A percentile compares a stretch with the other conserved stretches of the same genome.
phyloP scores from a whole-genome alignment of 805 yeast genomes.

The Pichia exigua region DNA sequence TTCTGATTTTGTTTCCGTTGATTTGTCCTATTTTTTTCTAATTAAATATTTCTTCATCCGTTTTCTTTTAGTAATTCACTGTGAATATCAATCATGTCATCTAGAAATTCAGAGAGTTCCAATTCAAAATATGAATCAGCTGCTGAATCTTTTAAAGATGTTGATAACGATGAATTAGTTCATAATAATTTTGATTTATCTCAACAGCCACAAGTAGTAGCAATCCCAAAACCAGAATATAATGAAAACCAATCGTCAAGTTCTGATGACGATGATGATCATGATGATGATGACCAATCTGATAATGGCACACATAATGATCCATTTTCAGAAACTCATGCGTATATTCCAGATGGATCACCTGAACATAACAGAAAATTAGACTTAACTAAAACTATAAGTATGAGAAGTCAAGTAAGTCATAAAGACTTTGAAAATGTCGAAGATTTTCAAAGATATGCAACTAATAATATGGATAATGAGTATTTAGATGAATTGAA shows the following conservation, averaged over 20 bases:
- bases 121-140: conserved; percentile 9
- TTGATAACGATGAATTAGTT: not conserved
- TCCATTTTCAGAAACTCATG: not conserved
- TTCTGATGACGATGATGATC: not conserved
- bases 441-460: conserved; percentile 1
- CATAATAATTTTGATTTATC: not conserved
- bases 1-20: too few relatives aligned
- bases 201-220: not conserved
- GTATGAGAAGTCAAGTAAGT: not conserved
- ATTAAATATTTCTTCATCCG: not conserved
- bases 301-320: not conserved
- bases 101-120: conserved; percentile 3
- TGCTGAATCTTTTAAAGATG: conserved; percentile 4
- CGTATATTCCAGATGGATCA: not conserved
- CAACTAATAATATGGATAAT: not conserved
- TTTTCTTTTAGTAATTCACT: not conserved
- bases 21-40: too few relatives aligned
- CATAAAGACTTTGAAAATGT: not conserved
- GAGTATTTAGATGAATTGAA: conserved; percentile 19
- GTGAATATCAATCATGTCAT: not conserved
- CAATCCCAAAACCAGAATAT: not conserved
- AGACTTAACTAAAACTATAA: conserved; percentile 3
- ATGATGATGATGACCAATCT: not conserved
- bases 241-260: not conserved
- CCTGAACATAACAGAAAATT: not conserved